A percentile compares a stretch with the other conserved stretches of the same genome.
These are phyloP conservation scores for Urochloa ruziziensis DNA, from an alignment of 176 grass and related monocot genomes.

Conservation along the genomic window DNA sequence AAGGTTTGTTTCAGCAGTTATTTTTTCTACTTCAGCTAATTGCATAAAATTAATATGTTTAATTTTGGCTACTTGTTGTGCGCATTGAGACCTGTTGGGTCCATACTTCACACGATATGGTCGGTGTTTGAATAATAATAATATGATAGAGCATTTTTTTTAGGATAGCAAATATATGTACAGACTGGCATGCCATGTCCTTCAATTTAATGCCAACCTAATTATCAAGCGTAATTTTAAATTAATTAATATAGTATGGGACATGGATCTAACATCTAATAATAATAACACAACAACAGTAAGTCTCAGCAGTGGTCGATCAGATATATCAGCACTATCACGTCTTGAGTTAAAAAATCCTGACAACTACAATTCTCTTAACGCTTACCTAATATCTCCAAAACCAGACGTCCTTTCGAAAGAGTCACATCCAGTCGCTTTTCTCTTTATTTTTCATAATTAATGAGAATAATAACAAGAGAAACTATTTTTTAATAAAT, in stretches of 20 bases:
- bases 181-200: not conserved
- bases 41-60: not conserved
- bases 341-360: not conserved
- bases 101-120: not conserved
- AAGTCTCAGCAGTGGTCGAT: not conserved
- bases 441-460: not conserved
- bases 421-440: too few relatives aligned
- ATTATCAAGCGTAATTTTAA: not conserved
- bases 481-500: not conserved
- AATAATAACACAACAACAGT: not conserved
- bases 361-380: not conserved
- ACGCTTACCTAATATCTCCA: slow-evolving; percentile 31
- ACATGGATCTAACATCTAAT: not conserved
- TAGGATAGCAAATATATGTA: not conserved
- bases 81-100: not conserved
- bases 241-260: not conserved
- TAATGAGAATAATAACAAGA: not conserved
- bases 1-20: not conserved
- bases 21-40: not conserved
- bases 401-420: not conserved
- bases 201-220: too few relatives aligned
- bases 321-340: not conserved
- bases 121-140: not conserved
- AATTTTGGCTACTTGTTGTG: not conserved
- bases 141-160: not conserved